Percentiles rank a stretch among this genome's conserved stretches.
These are phyloP conservation scores for Suillus alpinus DNA, from an alignment of 768 basidiomycete species.

Conservation along the genomic window DNA sequence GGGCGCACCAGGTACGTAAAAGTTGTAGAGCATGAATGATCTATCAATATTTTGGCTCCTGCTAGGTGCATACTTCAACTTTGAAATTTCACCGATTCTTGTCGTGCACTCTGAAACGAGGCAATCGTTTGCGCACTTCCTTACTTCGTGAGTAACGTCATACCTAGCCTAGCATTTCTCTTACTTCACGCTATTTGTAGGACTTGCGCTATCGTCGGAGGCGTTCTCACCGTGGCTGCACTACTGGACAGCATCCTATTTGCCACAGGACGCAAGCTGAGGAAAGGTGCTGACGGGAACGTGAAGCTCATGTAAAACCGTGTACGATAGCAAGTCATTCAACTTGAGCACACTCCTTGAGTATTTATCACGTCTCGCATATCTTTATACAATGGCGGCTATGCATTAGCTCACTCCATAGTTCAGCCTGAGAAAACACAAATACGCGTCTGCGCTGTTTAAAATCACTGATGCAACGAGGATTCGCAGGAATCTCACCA, in stretches of 20 bases:
- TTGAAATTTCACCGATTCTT: constrained; percentile 95
- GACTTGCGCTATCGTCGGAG: constrained; percentile 96
- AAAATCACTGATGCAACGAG: constrained; percentile 18
- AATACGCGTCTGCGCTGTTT: neutral
- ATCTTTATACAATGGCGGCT: neutral
- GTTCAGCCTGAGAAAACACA: neutral
- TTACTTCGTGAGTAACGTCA: constrained; percentile 79
- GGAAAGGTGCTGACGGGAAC: constrained; percentile 47
- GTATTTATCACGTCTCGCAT: constrained; percentile 14
- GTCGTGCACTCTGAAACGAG: constrained; percentile 88
- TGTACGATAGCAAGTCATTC: constrained; percentile 6
- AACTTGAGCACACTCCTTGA: constrained; percentile 9
- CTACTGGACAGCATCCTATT: constrained; percentile 86
- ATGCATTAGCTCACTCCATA: too few relatives aligned
- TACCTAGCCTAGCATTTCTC: neutral
- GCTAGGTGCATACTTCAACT: constrained; percentile 82
- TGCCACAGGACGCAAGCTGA: constrained; percentile 71
- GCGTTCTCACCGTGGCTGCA: constrained; percentile 92
- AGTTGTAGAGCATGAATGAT: neutral
- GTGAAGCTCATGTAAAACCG: constrained; percentile 30
- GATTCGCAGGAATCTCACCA: constrained; percentile 17
- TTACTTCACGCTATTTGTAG: constrained; percentile 37
- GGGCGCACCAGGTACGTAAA: constrained; percentile 62
- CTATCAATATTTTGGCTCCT: neutral
- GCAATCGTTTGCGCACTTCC: constrained; percentile 96